Base-by-base conservation (phyloP, 73 alveolate species). In the Breviolum minutum region DNA sequence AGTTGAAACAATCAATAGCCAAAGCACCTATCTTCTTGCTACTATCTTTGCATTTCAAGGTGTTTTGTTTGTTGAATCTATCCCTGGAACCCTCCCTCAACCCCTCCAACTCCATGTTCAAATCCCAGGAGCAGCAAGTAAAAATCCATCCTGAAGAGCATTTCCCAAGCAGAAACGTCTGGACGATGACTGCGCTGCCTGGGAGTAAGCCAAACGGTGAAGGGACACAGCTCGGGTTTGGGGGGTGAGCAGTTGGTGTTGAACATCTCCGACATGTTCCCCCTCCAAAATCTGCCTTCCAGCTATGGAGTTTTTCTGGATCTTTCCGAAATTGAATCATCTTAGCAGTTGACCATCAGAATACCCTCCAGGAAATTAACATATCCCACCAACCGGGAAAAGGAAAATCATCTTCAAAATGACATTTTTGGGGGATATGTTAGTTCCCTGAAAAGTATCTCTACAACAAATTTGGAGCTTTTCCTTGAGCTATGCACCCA, bases 111-210 rank as follows among this genome's bases (percentile, higher is more conserved):
- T 40, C 6, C 10, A 11, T 22, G 48, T 13, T 73, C 48, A 16
- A 16, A n/a, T 48, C 26, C 85, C 27, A 71, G 96, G 40, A 40
- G n/a, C 96, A 90, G 22, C 17, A 90, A 74, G 96, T 90, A 90
- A 80, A 90, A 90, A 29, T 90, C 96, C 61, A 90, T 20, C 76
- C 22, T 32, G 63, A 29, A 63, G 22, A 90, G 96, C 96, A 90
- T 90, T 74, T 90, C 79, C 87, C 96, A 90, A 40, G 96, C 96
- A 61, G 96, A 90, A 30, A 90, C 32, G 76, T 90, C 54, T 22
- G 96, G 96, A 6, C 96, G 96, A n/a, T 90, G 63, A 32, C 66
- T 1, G 5, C 60, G 20, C 22, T 20, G 66, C 96, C 96, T 90
- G 13, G 63, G 95, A 22, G 24, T 11, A 66, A 17, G 24, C 11